Base-by-base conservation (phyloP, 2,329 filamentous ascomycete genomes). In the Zalaria sp. region DNA sequence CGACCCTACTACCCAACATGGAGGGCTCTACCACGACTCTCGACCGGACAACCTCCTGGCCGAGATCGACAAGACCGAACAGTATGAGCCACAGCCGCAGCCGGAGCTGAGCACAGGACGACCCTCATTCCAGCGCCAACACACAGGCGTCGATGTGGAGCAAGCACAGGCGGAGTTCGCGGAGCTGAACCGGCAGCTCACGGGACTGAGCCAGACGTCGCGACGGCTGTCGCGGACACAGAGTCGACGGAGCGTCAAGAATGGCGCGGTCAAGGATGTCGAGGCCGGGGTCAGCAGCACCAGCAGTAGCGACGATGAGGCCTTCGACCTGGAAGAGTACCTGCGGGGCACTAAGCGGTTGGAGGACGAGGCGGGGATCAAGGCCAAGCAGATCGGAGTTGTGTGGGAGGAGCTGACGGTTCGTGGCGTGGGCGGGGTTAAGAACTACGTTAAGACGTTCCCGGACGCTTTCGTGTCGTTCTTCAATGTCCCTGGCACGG, bases 361-460 rank as follows among this genome's bases (percentile, higher is more conserved):
- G 5, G 82, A 86, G 54, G 71, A 74, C 46, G 77, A 81, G 47
- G 82, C 83, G 4, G 86, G 86, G 1, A 93, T 93, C 60, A 79
- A 78, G 46, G 71, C 78, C 4, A 93, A 93, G 66, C 77, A 81
- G 51, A 81, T 87, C 45, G 69, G 83, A 27, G 82, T 86, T 1
- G 73, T 83, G 47, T 93, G 84, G 83, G 76, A 91, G 41, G 70
- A 72, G 11, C 63, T 93, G 38, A 84, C 81, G 0, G 84, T 91
- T 34, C 78, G 75, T 56, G 85, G 85, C 9, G 73, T 80, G 47
- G 81, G 83, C 25, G 83, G 84, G 28, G 71, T 75, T 41, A 77
- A 80, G 51, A 88, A 86, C 57, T 83, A 77, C 47, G 69, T 74
- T 48, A 72, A 72, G 57, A 89, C 83, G 0, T 89, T 91, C 51